Evolutionary conservation across 768 basidiomycete species (phyloP).

Genomic region (Cystofilobasidium bisporidii): DNA sequence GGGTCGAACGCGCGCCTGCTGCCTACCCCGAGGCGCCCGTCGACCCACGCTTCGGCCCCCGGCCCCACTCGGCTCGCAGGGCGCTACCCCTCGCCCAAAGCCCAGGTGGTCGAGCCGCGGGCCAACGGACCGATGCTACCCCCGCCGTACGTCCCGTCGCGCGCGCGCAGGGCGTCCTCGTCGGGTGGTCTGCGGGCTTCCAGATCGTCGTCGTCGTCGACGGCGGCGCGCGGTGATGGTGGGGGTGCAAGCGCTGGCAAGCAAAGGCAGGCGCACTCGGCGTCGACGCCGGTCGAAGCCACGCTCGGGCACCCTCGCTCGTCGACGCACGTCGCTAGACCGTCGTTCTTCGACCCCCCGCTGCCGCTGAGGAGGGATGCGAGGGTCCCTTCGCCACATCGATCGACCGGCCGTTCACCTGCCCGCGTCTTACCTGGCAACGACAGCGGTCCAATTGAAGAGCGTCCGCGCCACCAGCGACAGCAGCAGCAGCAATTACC

Average conservation of each 20-base stretch:
- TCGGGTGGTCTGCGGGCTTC: background rate
- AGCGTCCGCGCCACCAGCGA: no score
- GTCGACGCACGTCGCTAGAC: background rate
- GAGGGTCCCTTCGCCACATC: background rate
- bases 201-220: background rate
- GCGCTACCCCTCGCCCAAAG: background rate
- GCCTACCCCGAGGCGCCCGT: background rate
- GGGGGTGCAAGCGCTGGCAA: no score
- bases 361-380: background rate
- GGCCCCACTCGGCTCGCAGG: constrained; percentile 1
- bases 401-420: no score
- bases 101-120: background rate
- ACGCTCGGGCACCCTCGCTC: background rate
- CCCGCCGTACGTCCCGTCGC: background rate
- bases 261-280: background rate
- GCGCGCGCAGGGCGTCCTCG: background rate
- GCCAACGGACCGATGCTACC: constrained; percentile 19
- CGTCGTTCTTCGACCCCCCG: background rate
- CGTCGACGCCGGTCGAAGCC: background rate
- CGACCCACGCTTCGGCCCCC: background rate
- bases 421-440: no score
- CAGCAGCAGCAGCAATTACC: no score
- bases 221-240: background rate
- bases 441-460: no score
- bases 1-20: no score